These are phyloP conservation scores for Raphanus hybrid DNA, from an alignment of 441 rosid genomes.

Conservation along the genomic window DNA sequence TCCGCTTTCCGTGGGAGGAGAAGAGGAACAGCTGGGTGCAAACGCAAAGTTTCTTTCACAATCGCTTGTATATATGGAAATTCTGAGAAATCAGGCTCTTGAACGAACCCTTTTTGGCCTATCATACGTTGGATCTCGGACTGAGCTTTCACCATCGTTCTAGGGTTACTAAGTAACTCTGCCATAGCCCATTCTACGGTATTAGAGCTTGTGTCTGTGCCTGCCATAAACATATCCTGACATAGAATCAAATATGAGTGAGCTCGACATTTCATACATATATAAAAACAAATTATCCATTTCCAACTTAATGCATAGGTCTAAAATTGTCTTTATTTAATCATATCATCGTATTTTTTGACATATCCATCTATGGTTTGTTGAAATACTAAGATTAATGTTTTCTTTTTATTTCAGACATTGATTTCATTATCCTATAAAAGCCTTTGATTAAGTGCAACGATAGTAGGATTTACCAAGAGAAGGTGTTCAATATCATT, in stretches of 20 bases:
- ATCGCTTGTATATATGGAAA: constrained; percentile 20
- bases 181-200: constrained; percentile 75
- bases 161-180: constrained; percentile 48
- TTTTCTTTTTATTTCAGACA: background rate
- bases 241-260: background rate
- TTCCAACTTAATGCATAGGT: background rate
- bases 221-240: constrained; percentile 46
- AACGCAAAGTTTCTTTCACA: constrained; percentile 35
- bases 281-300: background rate
- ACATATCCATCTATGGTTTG: background rate
- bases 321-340: background rate
- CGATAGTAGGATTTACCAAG: constrained; percentile 12
- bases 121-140: constrained; percentile 14
- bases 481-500: constrained; percentile 37
- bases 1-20: constrained; percentile 24
- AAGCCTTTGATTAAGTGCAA: background rate
- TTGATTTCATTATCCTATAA: background rate
- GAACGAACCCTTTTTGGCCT: constrained; percentile 14
- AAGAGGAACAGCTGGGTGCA: constrained; percentile 41
- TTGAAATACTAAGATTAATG: background rate
- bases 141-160: constrained; percentile 20
- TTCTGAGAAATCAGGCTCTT: constrained; percentile 19
- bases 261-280: background rate
- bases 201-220: constrained; percentile 58
- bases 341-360: background rate